Percentiles rank a stretch among this genome's conserved stretches.
Evolutionary conservation across 106 monocot genomes (phyloP).

Genomic region (Apostasia ramifera): DNA sequence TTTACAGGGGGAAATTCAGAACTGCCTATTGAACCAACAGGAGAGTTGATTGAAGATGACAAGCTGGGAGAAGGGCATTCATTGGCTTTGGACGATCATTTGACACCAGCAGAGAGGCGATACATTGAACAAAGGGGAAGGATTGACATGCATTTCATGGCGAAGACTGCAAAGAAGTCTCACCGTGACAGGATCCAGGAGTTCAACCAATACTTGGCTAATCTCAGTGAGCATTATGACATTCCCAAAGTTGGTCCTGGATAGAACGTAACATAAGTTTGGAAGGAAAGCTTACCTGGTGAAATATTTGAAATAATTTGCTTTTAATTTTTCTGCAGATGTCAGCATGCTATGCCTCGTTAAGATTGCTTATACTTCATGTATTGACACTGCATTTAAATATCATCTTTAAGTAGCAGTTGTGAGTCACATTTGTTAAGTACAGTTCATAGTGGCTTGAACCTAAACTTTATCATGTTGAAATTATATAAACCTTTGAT

Average conservation of each 20-base stretch:
- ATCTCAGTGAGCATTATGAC: slow-evolving; percentile 97
- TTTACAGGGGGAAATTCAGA: slow-evolving; percentile 39
- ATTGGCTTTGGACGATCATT: slow-evolving; percentile 30
- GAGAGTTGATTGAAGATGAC: slow-evolving; percentile 25
- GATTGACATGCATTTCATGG: slow-evolving; percentile 55
- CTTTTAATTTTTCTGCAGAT: too few relatives aligned
- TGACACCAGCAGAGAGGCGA: slow-evolving; percentile 85
- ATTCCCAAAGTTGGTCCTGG: slow-evolving; percentile 99
- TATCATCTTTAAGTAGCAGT: too few relatives aligned
- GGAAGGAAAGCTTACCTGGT: neutral
- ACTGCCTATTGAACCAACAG: slow-evolving; percentile 22
- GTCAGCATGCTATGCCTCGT: too few relatives aligned
- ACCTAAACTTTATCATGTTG: too few relatives aligned
- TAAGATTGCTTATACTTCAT: too few relatives aligned
- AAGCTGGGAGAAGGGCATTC: slow-evolving; percentile 25
- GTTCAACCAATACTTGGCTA: slow-evolving; percentile 90
- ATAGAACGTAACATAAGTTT: slow-evolving; percentile 8
- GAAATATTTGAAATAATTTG: neutral
- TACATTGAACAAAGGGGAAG: slow-evolving; percentile 77
- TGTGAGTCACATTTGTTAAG: too few relatives aligned
- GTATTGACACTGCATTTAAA: too few relatives aligned
- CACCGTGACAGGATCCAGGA: slow-evolving; percentile 85
- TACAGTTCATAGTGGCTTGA: too few relatives aligned
- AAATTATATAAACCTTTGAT: too few relatives aligned
- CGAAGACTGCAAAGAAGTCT: slow-evolving; percentile 81